Percentiles rank a stretch among this genome's conserved stretches.
Conservation (phyloP, 805 yeast genomes). For the Yamadazyma sp. region DNA sequence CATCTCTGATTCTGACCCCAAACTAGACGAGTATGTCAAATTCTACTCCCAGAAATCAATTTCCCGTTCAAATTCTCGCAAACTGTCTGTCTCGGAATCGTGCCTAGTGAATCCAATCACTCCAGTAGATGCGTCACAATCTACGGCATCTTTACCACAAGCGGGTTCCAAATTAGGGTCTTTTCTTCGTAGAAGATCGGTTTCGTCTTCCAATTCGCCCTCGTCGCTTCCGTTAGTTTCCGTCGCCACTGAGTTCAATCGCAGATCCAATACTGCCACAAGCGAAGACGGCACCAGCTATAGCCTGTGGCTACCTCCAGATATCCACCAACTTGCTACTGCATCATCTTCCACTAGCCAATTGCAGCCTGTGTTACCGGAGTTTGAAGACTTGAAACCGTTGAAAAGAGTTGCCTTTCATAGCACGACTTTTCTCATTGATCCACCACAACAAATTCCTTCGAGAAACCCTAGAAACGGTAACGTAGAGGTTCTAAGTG, state of each 20-base stretch:
- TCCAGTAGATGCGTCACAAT: neutral
- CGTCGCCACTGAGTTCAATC: constrained; percentile 17
- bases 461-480: constrained; percentile 81
- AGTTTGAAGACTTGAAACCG: constrained; percentile 33
- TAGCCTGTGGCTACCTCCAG: constrained; percentile 6
- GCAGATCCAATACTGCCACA: constrained; percentile 14
- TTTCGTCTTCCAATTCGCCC: constrained; percentile 3
- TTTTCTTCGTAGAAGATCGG: constrained; percentile 27
- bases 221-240: constrained; percentile 10
- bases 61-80: constrained; percentile 18
- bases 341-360: constrained; percentile 5
- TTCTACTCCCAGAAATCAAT: constrained; percentile 29
- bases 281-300: constrained; percentile 1
- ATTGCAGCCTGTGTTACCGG: constrained; percentile 19
- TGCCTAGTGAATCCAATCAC: constrained; percentile 1
- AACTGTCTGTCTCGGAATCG: constrained; percentile 15
- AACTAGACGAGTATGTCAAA: constrained; percentile 36
- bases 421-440: constrained; percentile 41
- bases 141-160: neutral
- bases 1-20: constrained; percentile 25
- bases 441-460: constrained; percentile 86
- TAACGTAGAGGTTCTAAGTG: constrained; percentile 57
- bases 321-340: constrained; percentile 1
- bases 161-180: constrained; percentile 23
- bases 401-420: constrained; percentile 45